Base-by-base conservation (phyloP, 1,284 basidiomycete genomes). In the Tilletiaria anomala region DNA sequence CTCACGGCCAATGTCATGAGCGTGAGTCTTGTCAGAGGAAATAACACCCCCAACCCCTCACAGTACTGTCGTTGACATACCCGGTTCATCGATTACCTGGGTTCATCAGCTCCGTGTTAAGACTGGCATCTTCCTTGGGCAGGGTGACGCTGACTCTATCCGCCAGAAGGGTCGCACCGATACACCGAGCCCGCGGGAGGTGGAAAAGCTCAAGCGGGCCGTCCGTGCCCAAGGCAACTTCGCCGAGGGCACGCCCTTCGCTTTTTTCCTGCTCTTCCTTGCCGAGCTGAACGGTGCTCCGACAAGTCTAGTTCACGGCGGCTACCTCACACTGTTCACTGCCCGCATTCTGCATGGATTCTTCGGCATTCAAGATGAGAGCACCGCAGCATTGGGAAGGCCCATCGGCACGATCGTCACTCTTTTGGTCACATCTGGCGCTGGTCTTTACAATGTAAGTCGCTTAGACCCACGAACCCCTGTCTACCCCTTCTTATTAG, bases 231-330 rank as follows among this genome's bases (percentile, higher is more conserved):
- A 63, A 40, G 59, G 42, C 41, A 65, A 64, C 57, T 65, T 65
- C 26, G 10, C 45, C 43, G 59, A 65, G 46, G 47, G 48, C 18
- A 50, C 51, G 6, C 63, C 62, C 37, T 59, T 65, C 29, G 46
- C 54, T 19, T 64, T 65, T 48, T 49, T 54, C 47, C 51, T 65
- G 34, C 53, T 66, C 54, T 66, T 66, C 59, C 54, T 66, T 37
- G 61, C 63, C 31, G 63, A 66, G 50, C 56, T 66, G 37, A 66
- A 66, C 53, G 63, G 63, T 43, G 63, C 63, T 19, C 63, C 63
- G 26, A 66, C 63, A 29, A 50, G 50, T 34, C 56, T 60, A 39
- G 61, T 64, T 35, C 63, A 66, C 44, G 56, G 51, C 26, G 61
- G 54, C 26, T 66, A 59, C 57, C 44, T 56, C 11, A 51, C 60